Conservation (phyloP, 2,329 filamentous ascomycete genomes). For the Epichloe aotearoae region DNA sequence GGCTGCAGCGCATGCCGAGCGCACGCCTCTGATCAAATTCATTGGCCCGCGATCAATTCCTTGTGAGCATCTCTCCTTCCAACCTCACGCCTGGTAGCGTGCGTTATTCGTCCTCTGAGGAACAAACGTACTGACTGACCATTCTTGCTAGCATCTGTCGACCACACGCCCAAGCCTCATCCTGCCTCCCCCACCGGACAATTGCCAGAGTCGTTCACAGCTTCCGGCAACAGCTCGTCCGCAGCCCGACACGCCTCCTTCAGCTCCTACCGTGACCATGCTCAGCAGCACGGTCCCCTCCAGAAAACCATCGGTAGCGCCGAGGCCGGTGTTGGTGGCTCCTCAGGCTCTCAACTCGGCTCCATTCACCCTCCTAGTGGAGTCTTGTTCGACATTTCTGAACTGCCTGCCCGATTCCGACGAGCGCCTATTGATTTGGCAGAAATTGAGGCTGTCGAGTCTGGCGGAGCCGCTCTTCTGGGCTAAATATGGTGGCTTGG, state of each 20-base stretch:
- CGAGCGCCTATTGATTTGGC: slow-evolving; percentile 57
- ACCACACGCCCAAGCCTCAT: slow-evolving; percentile 62
- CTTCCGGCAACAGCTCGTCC: slow-evolving; percentile 16
- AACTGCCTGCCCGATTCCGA: slow-evolving; percentile 76
- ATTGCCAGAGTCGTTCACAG: slow-evolving; percentile 43
- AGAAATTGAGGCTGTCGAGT: slow-evolving; percentile 94
- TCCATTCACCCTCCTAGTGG: slow-evolving; percentile 57
- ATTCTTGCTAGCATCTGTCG: slow-evolving; percentile 42
- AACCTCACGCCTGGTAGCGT: neutral
- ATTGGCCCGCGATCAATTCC: slow-evolving; percentile 46
- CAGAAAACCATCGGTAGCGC: slow-evolving; percentile 38
- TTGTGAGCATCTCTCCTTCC: slow-evolving; percentile 21
- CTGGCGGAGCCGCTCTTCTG: slow-evolving; percentile 60
- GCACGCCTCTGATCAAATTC: slow-evolving; percentile 49
- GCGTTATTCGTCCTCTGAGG: neutral
- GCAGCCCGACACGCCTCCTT: slow-evolving; percentile 45
- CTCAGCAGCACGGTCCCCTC: slow-evolving; percentile 66
- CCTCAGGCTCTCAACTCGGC: slow-evolving; percentile 58
- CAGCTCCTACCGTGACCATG: slow-evolving; percentile 64
- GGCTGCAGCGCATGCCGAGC: slow-evolving; percentile 45
- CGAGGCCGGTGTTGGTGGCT: slow-evolving; percentile 40
- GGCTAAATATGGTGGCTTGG: slow-evolving; percentile 21
- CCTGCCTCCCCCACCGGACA: slow-evolving; percentile 51
- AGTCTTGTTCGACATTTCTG: slow-evolving; percentile 74
- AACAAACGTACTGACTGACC: slow-evolving; percentile 13